Evolutionary conservation across 352 stramenopile genomes (phyloP).

Genomic region (Phytophthora fragariae): DNA sequence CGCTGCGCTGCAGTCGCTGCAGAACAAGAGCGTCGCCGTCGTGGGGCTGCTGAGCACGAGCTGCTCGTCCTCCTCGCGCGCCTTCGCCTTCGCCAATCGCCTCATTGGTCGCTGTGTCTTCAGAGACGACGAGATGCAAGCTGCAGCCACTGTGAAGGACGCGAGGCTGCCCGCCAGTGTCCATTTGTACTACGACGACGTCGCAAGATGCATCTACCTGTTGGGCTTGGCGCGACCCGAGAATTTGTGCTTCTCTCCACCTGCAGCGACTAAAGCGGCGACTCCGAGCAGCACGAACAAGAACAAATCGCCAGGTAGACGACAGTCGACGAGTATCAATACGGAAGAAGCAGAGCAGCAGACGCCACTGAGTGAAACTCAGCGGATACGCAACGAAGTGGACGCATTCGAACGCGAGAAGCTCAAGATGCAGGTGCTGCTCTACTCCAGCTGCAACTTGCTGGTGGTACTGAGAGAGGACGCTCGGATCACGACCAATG

Average conservation of each 20-base stretch:
- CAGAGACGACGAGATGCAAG: conserved; percentile 37
- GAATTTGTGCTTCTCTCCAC: conserved; percentile 38
- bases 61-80: conserved; percentile 38
- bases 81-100: conserved; percentile 66
- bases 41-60: conserved; percentile 60
- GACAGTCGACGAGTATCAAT: conserved; percentile 7
- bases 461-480: conserved; percentile 61
- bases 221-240: conserved; percentile 58
- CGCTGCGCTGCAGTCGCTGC: conserved; percentile 50
- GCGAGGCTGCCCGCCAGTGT: conserved; percentile 45
- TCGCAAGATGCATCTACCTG: conserved; percentile 58
- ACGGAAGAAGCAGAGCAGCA: conserved; percentile 20
- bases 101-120: conserved; percentile 71
- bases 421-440: conserved; percentile 72
- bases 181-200: conserved; percentile 68
- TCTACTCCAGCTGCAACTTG: conserved; percentile 68
- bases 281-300: conserved; percentile 21
- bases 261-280: conserved; percentile 11
- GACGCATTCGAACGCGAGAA: conserved; percentile 52
- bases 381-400: conserved; percentile 26
- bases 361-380: conserved; percentile 17
- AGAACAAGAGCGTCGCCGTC: conserved; percentile 50
- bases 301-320: conserved; percentile 5
- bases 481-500: conserved; percentile 45
- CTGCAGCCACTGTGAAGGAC: conserved; percentile 34